Base-by-base conservation (phyloP, 352 stramenopile genomes). In the Pythium monospermum region DNA sequence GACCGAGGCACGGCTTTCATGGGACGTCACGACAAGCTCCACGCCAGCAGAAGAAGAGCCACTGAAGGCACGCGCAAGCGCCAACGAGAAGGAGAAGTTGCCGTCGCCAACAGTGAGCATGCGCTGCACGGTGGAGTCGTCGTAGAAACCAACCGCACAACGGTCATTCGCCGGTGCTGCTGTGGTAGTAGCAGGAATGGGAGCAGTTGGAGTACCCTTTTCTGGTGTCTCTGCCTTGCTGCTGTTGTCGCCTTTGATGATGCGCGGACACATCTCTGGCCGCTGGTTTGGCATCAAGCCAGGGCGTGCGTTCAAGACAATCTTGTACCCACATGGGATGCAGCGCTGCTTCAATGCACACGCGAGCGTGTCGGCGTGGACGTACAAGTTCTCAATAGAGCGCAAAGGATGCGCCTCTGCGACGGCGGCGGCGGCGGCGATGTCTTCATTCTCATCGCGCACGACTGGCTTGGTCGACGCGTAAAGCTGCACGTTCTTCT, bases 81-180 rank as follows among this genome's bases (percentile, higher is more conserved):
- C 90, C 31, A 97, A 64, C 23, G 92, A 98, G 68, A 96, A 98
- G 3, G 92, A 96, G 52, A 98, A 97, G 75, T 99, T 96, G 38
- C 96, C 96, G 64, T 99, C 96, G 15, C 96, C 96, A 2, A 99
- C 76, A 0, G 90, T 98, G 27, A 98, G 59, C 2, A 97, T 73
- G 16, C 67, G 60, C 53, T 75, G 67, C 15, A 80, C 42, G 12
- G 66, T 41, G 0, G 26, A n/a, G 1, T 70, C 68, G 42, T 86
- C 67, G 46, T 90, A 92, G 18, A 92, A 64, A 0, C 77, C 79
- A 15, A 87, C 70, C 23, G 35, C 19, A 16, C 21, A 45, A 37
- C 22, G 11, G 43, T 45, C 40, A 38, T 68, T 49, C 6, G 40
- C 26, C 22, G 52, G 25, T n/a, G 44, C 42, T 23, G 31, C 12